Evolutionary conservation across 1,284 basidiomycete species (phyloP).

Genomic region (Apiotrichum sp.): DNA sequence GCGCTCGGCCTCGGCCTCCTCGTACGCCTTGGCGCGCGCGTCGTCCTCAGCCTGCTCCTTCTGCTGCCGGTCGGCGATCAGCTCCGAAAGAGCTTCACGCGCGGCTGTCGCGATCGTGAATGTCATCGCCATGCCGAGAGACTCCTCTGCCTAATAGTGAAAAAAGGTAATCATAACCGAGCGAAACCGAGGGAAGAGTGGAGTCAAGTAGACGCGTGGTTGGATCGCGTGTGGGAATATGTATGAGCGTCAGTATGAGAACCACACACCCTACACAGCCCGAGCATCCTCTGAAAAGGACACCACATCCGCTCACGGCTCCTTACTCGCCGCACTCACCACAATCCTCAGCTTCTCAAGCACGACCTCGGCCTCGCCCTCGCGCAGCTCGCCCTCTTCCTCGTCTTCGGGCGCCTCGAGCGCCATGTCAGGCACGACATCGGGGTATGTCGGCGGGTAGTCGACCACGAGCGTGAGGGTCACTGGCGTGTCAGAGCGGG

Average conservation of each 20-base stretch:
- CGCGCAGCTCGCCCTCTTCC: constrained; percentile 51
- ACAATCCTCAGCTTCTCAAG: constrained; percentile 58
- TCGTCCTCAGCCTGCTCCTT: constrained; percentile 58
- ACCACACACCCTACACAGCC: no score
- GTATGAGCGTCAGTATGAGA: no score
- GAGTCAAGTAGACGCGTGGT: no score
- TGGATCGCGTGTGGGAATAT: no score
- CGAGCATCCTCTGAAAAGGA: no score
- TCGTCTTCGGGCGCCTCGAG: constrained; percentile 61
- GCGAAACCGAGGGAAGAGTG: no score
- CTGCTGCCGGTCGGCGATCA: constrained; percentile 60
- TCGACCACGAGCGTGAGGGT: constrained; percentile 64
- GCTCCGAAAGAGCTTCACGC: constrained; percentile 64
- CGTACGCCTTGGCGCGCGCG: constrained; percentile 62
- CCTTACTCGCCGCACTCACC: constrained; percentile 50
- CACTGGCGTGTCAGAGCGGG: constrained; percentile 52
- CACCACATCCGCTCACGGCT: no score
- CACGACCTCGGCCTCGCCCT: constrained; percentile 54
- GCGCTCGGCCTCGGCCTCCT: constrained; percentile 82
- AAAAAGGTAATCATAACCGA: no score
- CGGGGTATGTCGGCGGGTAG: constrained; percentile 66
- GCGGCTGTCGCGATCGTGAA: constrained; percentile 87
- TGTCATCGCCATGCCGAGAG: constrained; percentile 94
- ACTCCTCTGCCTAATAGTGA: constrained; percentile 68
- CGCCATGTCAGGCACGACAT: constrained; percentile 67